Conservation (phyloP, 108 stramenopile genomes). For the Skeletonema tropicum region DNA sequence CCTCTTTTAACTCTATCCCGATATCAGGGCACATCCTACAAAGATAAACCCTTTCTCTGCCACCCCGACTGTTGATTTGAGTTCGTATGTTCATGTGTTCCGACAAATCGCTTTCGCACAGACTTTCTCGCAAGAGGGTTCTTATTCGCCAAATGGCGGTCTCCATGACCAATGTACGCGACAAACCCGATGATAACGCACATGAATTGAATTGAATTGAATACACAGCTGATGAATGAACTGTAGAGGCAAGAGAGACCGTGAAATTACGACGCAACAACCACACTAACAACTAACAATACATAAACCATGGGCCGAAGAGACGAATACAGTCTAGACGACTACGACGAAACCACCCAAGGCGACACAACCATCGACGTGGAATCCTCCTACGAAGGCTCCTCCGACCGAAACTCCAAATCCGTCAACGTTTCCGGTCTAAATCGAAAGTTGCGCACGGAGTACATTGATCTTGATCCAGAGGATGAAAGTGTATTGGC, state of each 20-base stretch:
- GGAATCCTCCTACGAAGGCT: not conserved
- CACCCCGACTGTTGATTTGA: no score
- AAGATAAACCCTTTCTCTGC: no score
- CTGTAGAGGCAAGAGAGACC: not conserved
- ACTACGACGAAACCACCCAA: not conserved
- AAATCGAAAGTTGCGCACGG: slow-evolving; percentile 39
- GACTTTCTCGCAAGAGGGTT: no score
- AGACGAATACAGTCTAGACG: not conserved
- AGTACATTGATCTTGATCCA: slow-evolving; percentile 50
- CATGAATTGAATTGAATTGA: no score
- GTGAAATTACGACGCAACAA: not conserved
- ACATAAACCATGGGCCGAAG: not conserved
- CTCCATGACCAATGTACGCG: no score
- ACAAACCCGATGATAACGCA: no score
- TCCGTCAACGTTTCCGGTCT: slow-evolving; percentile 40
- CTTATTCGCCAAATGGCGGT: no score
- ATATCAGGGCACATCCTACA: no score
- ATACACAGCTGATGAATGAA: no score
- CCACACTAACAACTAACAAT: not conserved
- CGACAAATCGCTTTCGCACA: no score
- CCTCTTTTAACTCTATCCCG: no score
- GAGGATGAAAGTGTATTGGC: slow-evolving; percentile 29
- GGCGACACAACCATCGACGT: not conserved
- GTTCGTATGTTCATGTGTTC: no score
- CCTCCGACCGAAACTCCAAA: not conserved